Conservation (phyloP, 805 yeast genomes). For the Candida railenensis region DNA sequence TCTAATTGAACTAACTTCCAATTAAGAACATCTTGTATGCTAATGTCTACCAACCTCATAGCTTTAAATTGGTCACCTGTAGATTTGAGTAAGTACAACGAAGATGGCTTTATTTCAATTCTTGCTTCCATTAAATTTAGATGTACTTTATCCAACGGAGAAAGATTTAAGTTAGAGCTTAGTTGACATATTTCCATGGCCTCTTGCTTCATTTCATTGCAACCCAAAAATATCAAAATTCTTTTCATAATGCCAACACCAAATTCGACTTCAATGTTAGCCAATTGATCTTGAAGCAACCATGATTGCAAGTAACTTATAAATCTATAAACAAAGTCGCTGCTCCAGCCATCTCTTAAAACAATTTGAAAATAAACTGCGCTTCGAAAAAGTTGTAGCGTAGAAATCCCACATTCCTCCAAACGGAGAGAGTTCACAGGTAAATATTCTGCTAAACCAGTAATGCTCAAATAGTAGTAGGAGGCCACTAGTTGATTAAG, state of each 20-base stretch:
- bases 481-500: conserved; percentile 10
- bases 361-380: conserved; percentile 23
- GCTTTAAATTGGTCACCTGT: conserved; percentile 10
- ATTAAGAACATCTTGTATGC: conserved; percentile 14
- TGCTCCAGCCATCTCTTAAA: conserved; percentile 21
- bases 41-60: neutral
- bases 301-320: conserved; percentile 13
- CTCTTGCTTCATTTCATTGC: conserved; percentile 21
- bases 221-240: conserved; percentile 21
- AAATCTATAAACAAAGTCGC: conserved; percentile 17
- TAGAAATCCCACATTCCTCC: neutral
- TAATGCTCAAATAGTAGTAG: conserved; percentile 21
- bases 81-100: conserved; percentile 8
- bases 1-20: conserved; percentile 33
- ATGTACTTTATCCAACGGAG: conserved; percentile 17
- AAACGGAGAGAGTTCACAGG: neutral
- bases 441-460: conserved; percentile 13
- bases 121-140: conserved; percentile 4
- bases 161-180: conserved; percentile 17
- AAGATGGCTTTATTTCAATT: conserved; percentile 5
- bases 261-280: conserved; percentile 23
- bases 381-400: conserved; percentile 12
- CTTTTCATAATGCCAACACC: conserved; percentile 17
- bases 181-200: neutral
- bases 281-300: conserved; percentile 6